phyloP scores from a whole-genome alignment of 2,329 filamentous ascomycete genomes.

The Penicillium crustosum region DNA sequence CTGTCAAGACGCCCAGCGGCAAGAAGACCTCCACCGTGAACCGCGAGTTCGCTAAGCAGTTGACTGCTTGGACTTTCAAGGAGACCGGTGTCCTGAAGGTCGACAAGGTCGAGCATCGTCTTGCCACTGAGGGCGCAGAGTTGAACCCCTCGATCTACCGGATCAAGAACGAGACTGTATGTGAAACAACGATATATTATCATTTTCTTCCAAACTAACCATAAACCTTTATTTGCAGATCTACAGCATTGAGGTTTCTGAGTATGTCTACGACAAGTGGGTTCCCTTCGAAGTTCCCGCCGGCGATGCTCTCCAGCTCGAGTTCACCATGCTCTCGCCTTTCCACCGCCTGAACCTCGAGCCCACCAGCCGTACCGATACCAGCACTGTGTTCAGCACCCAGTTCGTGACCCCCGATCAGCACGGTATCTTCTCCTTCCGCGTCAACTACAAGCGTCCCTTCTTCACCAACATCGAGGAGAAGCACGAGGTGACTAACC shows the following conservation, averaged over 20 bases:
- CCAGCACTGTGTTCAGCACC: slow-evolving; percentile 70
- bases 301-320: slow-evolving; percentile 79
- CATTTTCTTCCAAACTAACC: slow-evolving; percentile 21
- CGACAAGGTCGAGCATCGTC: slow-evolving; percentile 76
- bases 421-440: slow-evolving; percentile 99
- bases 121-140: slow-evolving; percentile 53
- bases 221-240: slow-evolving; percentile 54
- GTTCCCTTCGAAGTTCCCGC: slow-evolving; percentile 69
- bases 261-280: slow-evolving; percentile 75
- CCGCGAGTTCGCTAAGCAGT: slow-evolving; percentile 76
- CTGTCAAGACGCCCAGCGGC: slow-evolving; percentile 60
- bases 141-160: slow-evolving; percentile 85
- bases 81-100: slow-evolving; percentile 87
- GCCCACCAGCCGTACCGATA: slow-evolving; percentile 57
- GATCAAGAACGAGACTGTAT: slow-evolving; percentile 93
- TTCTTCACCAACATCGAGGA: slow-evolving; percentile 88
- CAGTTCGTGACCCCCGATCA: slow-evolving; percentile 88
- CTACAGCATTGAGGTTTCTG: slow-evolving; percentile 85
- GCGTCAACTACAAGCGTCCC: slow-evolving; percentile 93
- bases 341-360: slow-evolving; percentile 83
- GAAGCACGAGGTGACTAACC: slow-evolving; percentile 90
- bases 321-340: slow-evolving; percentile 97
- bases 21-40: slow-evolving; percentile 70
- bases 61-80: slow-evolving; percentile 96
- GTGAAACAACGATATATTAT: slow-evolving; percentile 44